Conservation (phyloP, 106 monocot species). For the Dendrobium officinale region DNA sequence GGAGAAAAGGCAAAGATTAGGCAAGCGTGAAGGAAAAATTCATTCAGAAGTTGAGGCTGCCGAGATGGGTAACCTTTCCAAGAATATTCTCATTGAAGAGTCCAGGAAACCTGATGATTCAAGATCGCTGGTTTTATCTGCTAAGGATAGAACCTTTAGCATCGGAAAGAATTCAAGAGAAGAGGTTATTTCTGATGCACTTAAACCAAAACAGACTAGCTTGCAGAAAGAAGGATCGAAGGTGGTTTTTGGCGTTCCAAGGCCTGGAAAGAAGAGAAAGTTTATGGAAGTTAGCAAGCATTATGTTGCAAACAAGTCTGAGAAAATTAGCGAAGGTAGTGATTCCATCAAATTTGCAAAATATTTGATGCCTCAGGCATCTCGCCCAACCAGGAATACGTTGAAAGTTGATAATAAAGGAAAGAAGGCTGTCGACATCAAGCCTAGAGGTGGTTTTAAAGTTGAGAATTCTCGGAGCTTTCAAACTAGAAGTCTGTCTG, state of each 20-base stretch:
- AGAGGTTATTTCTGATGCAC: constrained; percentile 26
- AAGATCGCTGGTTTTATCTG: constrained; percentile 39
- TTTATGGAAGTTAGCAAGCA: constrained; percentile 99
- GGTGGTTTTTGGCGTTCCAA: constrained; percentile 90
- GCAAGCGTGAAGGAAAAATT: constrained; percentile 19
- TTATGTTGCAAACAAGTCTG: constrained; percentile 52
- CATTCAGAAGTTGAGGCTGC: constrained; percentile 22
- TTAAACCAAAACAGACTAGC: constrained; percentile 42
- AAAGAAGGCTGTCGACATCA: constrained; percentile 31
- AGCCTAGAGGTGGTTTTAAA: constrained; percentile 28
- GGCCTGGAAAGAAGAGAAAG: constrained; percentile 90
- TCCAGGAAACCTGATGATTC: constrained; percentile 33
- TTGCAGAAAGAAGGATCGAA: constrained; percentile 68
- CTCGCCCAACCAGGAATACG: constrained; percentile 30
- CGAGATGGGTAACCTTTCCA: constrained; percentile 14
- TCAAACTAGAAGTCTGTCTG: constrained; percentile 21
- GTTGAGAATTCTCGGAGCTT: constrained; percentile 31
- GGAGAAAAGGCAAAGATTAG: constrained; percentile 67
- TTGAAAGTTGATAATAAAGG: constrained; percentile 43
- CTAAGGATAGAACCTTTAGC: constrained; percentile 54
- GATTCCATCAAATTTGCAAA: constrained; percentile 44
- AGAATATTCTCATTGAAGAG: constrained; percentile 12
- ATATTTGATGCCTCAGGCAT: constrained; percentile 61
- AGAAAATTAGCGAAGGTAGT: constrained; percentile 33
- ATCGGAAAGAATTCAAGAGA: constrained; percentile 48